Base-by-base conservation (phyloP, 768 basidiomycete genomes). In the Roridomyces roridus region DNA sequence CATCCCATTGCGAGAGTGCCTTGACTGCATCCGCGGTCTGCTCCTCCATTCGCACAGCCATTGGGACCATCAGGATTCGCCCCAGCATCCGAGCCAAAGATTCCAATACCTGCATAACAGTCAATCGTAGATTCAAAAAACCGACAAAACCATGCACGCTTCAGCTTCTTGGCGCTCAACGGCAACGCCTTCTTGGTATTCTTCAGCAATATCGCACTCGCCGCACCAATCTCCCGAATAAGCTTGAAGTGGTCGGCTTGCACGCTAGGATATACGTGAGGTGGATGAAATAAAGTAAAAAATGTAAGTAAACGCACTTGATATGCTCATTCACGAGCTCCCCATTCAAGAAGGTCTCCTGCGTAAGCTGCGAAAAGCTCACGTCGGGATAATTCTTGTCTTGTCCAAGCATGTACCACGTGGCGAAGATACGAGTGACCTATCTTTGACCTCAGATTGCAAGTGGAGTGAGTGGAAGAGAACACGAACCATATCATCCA, bases 201-300 rank as follows among this genome's bases (percentile, higher is more conserved):
- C 69, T 88, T 90, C 40, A 90, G 72, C 25, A 89, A 73, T 18
- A 88, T 81, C 0, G 83, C 85, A 5, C 83, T 84, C 0, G 86
- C 83, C 5, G 83, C 83, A 35, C 82, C 88, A 46, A 89, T 84
- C 29, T 77, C 69, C 7, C 84, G 79, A 41, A 89, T 84, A 26
- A 87, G 52, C 71, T 72, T 88, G 55, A 36, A 55, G 42, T 55
- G 59, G 37, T 60, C 53, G 15, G 12, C 52, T 36, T 60, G 59
- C 1, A 60, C 59, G 43, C 59, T 60, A 34, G 28, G 21, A 46
- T n/a, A n/a, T n/a, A n/a, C n/a, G n/a, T n/a, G 23, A 23, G 12
- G 29, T 12, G 25, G 6, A 21, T 28, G 17, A 20, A 21, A 7
- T 29, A 23, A 46, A 44, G 43, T 26, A 18, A 18, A 23, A 3